Evolutionary conservation across 208 protist genomes (phyloP), one percentile per base, ranked within the genome.

Genomic region (Spongospora subterranea): DNA sequence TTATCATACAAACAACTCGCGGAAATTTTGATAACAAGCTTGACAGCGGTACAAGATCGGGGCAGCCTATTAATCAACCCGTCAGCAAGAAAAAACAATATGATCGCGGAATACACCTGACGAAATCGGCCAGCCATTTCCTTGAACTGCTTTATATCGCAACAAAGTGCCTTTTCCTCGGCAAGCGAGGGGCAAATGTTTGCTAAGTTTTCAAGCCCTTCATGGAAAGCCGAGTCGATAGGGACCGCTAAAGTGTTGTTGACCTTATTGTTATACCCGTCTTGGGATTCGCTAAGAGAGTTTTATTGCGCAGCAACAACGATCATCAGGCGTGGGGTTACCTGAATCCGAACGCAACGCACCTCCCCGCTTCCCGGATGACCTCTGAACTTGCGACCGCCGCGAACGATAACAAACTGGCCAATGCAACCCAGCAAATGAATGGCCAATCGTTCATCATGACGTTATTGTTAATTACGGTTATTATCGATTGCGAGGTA

Each of bases 11-110:
- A 6, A 82, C 6, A 82, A 82, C 40, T 82, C 71, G 35, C 71
- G n/a, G 40, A 82, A 82, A n/a, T 82, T 82, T 35, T 43, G 71
- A 43, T 82, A 82, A n/a, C 71, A 82, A n/a, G 71, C 71, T 45
- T 82, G n/a, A n/a, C 71, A 82, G n/a, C 71, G 71, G 13, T 35
- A 20, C 6, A 82, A n/a, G 71, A 82, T 82, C 50, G 50, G 13
- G 6, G 50, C 24, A 24, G 50, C 50, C 50, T 60, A 60, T 60
- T 24, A 60, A 60, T 60, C 24, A 24, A 60, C 24, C 6, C 24
- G 13, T 60, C 24, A 29, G 50, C 6, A 29, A 29, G 24, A 60
- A 60, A 60, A 24, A 60, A 60, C 50, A 60, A 60, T 29, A 60
- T 60, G 50, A n/a, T n/a, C n/a, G n/a, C n/a, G 54, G 29, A 6